These are phyloP conservation scores for Boechera stricta DNA, from an alignment of 345 rosid genomes.

Conservation along the genomic window DNA sequence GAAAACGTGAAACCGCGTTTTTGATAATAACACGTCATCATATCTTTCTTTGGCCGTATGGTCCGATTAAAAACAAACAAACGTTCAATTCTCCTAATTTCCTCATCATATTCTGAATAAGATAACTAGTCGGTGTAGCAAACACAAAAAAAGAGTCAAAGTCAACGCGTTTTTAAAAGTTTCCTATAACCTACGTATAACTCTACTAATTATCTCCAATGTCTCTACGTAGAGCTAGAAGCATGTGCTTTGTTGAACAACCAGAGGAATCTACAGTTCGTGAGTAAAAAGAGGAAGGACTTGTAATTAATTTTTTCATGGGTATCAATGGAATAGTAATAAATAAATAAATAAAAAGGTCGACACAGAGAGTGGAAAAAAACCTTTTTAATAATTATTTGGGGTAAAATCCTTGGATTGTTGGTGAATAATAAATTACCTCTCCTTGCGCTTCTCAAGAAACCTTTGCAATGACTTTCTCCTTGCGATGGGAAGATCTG, in stretches of 20 bases:
- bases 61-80: background rate
- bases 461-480: slow-evolving; percentile 82
- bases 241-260: slow-evolving; percentile 31
- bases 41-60: background rate
- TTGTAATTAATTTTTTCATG: background rate
- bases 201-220: background rate
- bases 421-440: slow-evolving; percentile 52
- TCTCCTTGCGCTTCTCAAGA: slow-evolving; percentile 88
- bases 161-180: slow-evolving; percentile 30
- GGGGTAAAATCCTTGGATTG: slow-evolving; percentile 32
- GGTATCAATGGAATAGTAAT: background rate
- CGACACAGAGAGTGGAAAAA: background rate
- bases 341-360: background rate
- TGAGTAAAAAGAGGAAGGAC: background rate
- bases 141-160: background rate
- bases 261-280: slow-evolving; percentile 2
- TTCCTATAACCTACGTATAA: slow-evolving; percentile 6
- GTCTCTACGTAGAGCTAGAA: slow-evolving; percentile 14
- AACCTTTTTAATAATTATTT: background rate
- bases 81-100: background rate
- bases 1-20: slow-evolving; percentile 32
- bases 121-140: background rate
- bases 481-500: slow-evolving; percentile 79
- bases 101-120: slow-evolving; percentile 16
- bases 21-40: background rate